These are phyloP conservation scores for Chrysosporium queenslandicum DNA, from an alignment of 2,329 filamentous ascomycete genomes.

Conservation along the genomic window DNA sequence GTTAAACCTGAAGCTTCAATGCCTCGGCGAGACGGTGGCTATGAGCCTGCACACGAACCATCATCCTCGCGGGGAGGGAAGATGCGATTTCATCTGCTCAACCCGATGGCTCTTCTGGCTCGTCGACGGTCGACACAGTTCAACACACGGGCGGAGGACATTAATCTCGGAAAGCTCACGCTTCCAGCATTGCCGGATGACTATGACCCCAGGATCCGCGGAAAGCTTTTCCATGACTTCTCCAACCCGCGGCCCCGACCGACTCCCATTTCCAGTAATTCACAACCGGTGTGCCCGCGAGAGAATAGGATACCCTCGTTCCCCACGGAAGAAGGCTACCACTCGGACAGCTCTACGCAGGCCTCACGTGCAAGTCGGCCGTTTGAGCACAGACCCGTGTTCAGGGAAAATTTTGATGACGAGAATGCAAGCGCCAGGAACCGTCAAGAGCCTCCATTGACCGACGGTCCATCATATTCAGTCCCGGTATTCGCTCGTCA, in stretches of 20 bases:
- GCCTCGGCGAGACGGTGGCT: slow-evolving; percentile 5
- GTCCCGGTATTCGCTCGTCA: slow-evolving; percentile 8
- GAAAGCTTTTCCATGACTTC: slow-evolving; percentile 56
- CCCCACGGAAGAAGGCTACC: slow-evolving; percentile 5
- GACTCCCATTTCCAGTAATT: neutral
- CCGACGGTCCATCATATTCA: neutral
- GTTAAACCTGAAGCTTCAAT: slow-evolving; percentile 16
- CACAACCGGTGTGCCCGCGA: neutral
- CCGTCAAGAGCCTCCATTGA: neutral
- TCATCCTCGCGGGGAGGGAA: slow-evolving; percentile 31
- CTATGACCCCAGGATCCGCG: slow-evolving; percentile 54
- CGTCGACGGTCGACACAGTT: slow-evolving; percentile 47
- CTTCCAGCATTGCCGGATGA: slow-evolving; percentile 47
- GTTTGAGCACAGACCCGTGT: slow-evolving; percentile 47
- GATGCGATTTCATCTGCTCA: slow-evolving; percentile 47
- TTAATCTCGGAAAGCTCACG: slow-evolving; percentile 41
- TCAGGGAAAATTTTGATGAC: slow-evolving; percentile 48
- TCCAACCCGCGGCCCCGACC: slow-evolving; percentile 46
- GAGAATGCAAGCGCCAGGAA: neutral
- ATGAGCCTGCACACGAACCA: neutral
- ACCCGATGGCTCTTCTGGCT: slow-evolving; percentile 52
- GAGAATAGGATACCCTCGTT: neutral
- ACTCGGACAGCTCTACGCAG: slow-evolving; percentile 12
- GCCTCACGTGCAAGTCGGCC: slow-evolving; percentile 24
- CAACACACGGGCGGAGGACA: slow-evolving; percentile 42